A percentile compares a stretch with the other conserved stretches of the same genome.
phyloP scores from a whole-genome alignment of 139 green algal species.

The Chlorella sp. region DNA sequence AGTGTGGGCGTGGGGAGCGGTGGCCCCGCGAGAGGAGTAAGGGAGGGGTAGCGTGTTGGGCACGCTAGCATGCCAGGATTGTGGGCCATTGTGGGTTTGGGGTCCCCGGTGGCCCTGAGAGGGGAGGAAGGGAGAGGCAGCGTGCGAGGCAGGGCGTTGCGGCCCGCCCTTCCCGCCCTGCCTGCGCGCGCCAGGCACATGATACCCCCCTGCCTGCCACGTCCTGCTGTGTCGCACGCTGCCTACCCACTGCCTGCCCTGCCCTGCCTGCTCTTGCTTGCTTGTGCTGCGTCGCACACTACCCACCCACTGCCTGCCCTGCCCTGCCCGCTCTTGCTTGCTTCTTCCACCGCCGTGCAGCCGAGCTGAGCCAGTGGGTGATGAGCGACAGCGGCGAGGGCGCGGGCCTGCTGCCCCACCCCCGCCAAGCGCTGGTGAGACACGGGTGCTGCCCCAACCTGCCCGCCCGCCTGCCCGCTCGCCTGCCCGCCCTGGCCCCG shows the following conservation, averaged over 20 bases:
- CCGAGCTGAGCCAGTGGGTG: conserved; percentile 40
- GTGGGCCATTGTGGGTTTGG: background rate
- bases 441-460: background rate
- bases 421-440: conserved; percentile 16
- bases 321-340: background rate
- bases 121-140: no score
- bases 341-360: background rate
- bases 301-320: background rate
- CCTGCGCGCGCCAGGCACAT: background rate
- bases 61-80: no score
- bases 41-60: no score
- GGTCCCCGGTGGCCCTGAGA: background rate
- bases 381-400: conserved; percentile 13
- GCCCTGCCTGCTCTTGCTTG: background rate
- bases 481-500: background rate
- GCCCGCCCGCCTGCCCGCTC: background rate
- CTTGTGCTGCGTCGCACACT: background rate
- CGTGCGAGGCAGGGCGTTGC: no score
- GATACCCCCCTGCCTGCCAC: background rate
- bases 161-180: no score
- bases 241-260: background rate
- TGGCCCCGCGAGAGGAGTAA: background rate
- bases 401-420: background rate
- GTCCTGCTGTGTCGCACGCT: background rate
- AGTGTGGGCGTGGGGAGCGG: background rate